Conservation (phyloP, 1,139 yeast species). For the Blastobotrys aristatus region DNA sequence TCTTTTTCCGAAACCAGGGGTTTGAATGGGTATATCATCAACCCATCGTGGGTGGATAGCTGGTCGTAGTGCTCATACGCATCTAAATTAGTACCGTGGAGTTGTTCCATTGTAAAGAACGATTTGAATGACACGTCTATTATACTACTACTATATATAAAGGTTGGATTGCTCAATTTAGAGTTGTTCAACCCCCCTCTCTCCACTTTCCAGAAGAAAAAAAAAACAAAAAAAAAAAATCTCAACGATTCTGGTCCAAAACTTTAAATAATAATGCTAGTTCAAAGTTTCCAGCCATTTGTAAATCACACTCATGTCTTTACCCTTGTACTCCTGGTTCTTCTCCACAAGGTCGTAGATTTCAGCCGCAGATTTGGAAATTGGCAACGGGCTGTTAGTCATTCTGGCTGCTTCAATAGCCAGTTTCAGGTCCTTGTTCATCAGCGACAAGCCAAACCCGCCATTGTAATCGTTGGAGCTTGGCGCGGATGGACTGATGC, state of each 20-base stretch:
- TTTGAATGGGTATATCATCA: constrained; percentile 2
- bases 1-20: background rate
- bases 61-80: background rate
- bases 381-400: constrained; percentile 25
- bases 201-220: no score
- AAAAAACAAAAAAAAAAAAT: no score
- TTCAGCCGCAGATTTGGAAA: constrained; percentile 29
- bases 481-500: constrained; percentile 45
- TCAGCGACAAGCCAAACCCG: constrained; percentile 52
- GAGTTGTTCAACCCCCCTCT: no score
- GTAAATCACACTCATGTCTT: constrained; percentile 35
- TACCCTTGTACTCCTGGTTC: constrained; percentile 24
- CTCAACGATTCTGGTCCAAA: no score
- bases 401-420: constrained; percentile 46
- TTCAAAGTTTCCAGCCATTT: constrained; percentile 23
- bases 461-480: constrained; percentile 47
- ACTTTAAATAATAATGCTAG: no score
- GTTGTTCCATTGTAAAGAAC: background rate
- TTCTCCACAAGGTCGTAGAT: constrained; percentile 30
- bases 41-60: background rate
- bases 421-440: constrained; percentile 53
- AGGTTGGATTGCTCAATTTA: no score
- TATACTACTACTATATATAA: no score
- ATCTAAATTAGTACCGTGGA: background rate
- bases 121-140: no score